Evolutionary conservation across 2,329 filamentous ascomycete species (phyloP), one percentile per base, ranked within the genome.

Genomic region (Aspergillus clavatus): DNA sequence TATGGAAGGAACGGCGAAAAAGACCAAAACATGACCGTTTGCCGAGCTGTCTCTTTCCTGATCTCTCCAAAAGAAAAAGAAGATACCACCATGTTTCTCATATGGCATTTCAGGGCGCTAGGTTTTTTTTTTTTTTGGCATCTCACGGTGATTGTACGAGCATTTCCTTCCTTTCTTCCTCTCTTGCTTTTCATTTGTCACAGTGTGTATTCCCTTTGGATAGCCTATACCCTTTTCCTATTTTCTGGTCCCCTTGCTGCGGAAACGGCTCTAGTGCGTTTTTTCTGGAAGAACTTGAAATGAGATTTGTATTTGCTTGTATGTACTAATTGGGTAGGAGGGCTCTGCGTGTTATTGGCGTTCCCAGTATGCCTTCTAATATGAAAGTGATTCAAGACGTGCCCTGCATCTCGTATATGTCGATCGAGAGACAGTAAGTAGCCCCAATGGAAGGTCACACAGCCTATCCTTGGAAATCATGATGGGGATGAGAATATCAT

Each of bases 11-110:
- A 45, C 58, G 19, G 56, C 57, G 24, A 71, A 71, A 55, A 68
- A 69, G 47, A 52, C 70, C 29, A 72, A 70, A 54, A 65, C 64
- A 24, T 68, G 46, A 59, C 37, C 18, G 21, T 8, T 33, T 48
- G 19, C 8, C 7, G 41, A 43, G 27, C 18, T 45, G 40, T 6
- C 40, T 38, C 29, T 16, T 29, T 40, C 35, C 36, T 43, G 19
- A 38, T 19, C 14, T 42, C 16, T 42, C 43, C 37, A 16, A 45
- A 36, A 35, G 8, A 24, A 24, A 24, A 39, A 21, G 42, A 36
- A 35, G n/a, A n/a, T n/a, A n/a, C n/a, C n/a, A 21, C 29, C 41
- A 21, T 43, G 43, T 50, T 49, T 48, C 45, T 22, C 39, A 23
- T 46, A 40, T 39, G 23, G 31, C 31, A 35, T 35, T 12, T 35